Evolutionary conservation across 1,139 yeast genomes (phyloP).

Genomic region (Yamadazyma atlantica): DNA sequence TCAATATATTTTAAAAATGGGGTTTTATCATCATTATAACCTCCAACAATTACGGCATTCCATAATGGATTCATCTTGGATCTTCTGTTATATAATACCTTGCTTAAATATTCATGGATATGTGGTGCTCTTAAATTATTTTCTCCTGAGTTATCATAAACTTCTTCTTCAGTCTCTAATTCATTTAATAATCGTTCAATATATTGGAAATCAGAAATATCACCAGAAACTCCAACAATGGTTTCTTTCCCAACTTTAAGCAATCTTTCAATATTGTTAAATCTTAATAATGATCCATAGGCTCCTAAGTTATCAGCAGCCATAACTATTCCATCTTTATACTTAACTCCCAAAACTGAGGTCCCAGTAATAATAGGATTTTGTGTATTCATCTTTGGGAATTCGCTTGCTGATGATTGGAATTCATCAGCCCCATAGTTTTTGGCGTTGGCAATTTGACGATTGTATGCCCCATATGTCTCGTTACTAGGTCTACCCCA

Average conservation of each 20-base stretch:
- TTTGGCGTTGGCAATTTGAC: conserved; percentile 61
- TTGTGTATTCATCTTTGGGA: conserved; percentile 85
- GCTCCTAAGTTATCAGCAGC: conserved; percentile 96
- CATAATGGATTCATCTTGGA: conserved; percentile 94
- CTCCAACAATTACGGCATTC: conserved; percentile 93
- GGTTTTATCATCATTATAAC: conserved; percentile 65
- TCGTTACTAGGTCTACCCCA: conserved; percentile 95
- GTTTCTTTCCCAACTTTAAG: conserved; percentile 81
- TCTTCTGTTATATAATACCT: conserved; percentile 84
- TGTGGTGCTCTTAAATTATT: conserved; percentile 79
- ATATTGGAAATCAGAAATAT: conserved; percentile 89
- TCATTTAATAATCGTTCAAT: conserved; percentile 74
- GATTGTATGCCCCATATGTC: conserved; percentile 78
- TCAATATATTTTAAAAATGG: conserved; percentile 86
- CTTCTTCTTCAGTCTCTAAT: conserved; percentile 68
- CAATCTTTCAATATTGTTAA: conserved; percentile 81
- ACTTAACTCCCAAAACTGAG: conserved; percentile 88
- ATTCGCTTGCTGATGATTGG: conserved; percentile 13
- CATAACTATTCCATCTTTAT: conserved; percentile 83
- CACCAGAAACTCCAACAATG: conserved; percentile 93
- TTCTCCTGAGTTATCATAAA: conserved; percentile 76
- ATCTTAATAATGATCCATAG: conserved; percentile 89
- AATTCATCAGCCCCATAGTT: conserved; percentile 13
- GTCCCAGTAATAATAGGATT: conserved; percentile 97
- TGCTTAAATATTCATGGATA: conserved; percentile 83